A percentile compares a stretch with the other conserved stretches of the same genome.
Evolutionary conservation across 139 green algal genomes (phyloP).

Genomic region (Chlorella vulgaris): DNA sequence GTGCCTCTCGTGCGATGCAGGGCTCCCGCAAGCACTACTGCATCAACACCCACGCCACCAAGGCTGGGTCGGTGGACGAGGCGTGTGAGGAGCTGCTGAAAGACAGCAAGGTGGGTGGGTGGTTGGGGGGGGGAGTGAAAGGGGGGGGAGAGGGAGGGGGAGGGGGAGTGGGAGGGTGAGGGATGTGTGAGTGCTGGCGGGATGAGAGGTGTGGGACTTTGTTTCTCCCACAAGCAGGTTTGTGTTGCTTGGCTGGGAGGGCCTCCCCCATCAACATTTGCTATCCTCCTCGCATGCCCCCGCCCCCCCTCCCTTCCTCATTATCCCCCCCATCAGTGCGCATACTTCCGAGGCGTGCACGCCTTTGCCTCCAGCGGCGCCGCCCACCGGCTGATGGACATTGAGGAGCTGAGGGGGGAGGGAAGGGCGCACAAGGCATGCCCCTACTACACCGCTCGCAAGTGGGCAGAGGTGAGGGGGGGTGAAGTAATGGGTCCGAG

Average conservation of each 20-base stretch:
- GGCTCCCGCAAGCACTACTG: conserved; percentile 88
- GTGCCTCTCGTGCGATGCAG: conserved; percentile 40
- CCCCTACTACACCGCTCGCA: conserved; percentile 86
- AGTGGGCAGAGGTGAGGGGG: conserved; percentile 52
- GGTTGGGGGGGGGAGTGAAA: background rate
- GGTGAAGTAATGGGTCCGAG: too few species aligned
- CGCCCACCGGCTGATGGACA: conserved; percentile 78
- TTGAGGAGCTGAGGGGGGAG: conserved; percentile 86
- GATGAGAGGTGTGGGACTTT: background rate
- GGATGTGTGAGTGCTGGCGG: background rate
- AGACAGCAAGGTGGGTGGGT: conserved; percentile 37
- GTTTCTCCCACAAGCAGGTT: too few species aligned
- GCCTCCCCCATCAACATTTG: too few species aligned
- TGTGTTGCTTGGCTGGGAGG: too few species aligned
- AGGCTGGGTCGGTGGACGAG: conserved; percentile 66
- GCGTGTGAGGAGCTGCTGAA: conserved; percentile 79
- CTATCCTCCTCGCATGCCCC: too few species aligned
- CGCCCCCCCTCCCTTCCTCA: background rate
- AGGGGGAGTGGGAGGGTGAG: too few species aligned
- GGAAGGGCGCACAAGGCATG: conserved; percentile 68
- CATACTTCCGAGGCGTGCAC: conserved; percentile 53
- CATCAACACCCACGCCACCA: conserved; percentile 68
- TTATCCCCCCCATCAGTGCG: conserved; percentile 36
- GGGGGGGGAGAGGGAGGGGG: too few species aligned
- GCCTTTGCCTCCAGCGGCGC: background rate